phyloP scores from a whole-genome alignment of 768 basidiomycete genomes.

The Leucosporidium yakuticum region DNA sequence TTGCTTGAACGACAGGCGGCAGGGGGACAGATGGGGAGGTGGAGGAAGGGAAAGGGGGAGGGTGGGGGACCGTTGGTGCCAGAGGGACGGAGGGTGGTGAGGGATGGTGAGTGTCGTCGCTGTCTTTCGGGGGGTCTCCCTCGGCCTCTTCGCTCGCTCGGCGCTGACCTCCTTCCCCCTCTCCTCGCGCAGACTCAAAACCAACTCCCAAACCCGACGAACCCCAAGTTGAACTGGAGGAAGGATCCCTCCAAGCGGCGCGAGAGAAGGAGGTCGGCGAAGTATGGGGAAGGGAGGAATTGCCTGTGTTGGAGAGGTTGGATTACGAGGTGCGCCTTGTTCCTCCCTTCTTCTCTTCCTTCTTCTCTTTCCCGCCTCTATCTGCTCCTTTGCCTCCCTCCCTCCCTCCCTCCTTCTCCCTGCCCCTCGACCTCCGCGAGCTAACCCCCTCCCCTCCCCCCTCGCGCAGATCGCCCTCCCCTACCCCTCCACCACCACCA shows the following conservation, averaged over 20 bases:
- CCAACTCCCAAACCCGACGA: not conserved
- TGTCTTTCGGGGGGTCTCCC: no score
- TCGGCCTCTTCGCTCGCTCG: no score
- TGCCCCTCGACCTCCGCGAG: slow-evolving; percentile 1
- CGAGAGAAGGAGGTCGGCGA: slow-evolving; percentile 4
- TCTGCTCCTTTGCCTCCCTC: not conserved
- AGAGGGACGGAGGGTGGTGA: slow-evolving; percentile 36
- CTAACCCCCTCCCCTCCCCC: slow-evolving; percentile 1
- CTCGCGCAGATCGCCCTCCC: not conserved
- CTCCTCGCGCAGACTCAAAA: not conserved
- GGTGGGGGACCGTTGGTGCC: slow-evolving; percentile 30
- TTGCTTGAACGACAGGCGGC: slow-evolving; percentile 11
- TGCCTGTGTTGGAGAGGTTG: slow-evolving; percentile 5
- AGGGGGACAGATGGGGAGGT: slow-evolving; percentile 33
- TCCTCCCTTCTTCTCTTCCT: not conserved
- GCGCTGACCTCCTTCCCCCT: not conserved
- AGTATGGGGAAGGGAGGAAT: not conserved
- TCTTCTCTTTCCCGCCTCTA: not conserved
- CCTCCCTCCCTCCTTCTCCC: not conserved
- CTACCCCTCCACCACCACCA: not conserved
- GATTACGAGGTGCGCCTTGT: slow-evolving; percentile 11
- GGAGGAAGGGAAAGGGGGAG: slow-evolving; percentile 4
- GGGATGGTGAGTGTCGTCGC: slow-evolving; percentile 32
- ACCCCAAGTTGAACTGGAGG: not conserved
- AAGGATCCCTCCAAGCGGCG: slow-evolving; percentile 12